Percentiles rank a stretch among this genome's conserved stretches.
Evolutionary conservation across 495 filamentous ascomycete species (phyloP).

Genomic region (Aspergillus wentii): DNA sequence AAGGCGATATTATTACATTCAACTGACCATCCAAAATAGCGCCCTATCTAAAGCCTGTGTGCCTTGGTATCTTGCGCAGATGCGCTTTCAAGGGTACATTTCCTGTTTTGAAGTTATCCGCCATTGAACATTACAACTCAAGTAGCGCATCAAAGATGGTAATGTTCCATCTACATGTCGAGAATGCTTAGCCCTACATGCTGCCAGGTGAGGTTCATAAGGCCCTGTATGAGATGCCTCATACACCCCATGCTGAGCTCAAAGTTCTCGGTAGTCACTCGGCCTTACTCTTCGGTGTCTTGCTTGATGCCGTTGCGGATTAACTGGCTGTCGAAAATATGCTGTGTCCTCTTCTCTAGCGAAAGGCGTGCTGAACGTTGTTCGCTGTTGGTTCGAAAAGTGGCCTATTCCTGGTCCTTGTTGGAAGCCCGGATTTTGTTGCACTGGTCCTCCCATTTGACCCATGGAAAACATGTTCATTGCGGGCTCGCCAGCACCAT

Average conservation of each 20-base stretch:
- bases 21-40: no score
- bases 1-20: no score
- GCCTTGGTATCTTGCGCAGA: no score
- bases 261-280: slow-evolving; percentile 87
- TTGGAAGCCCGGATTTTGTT: slow-evolving; percentile 23
- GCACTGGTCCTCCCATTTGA: slow-evolving; percentile 25
- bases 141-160: no score
- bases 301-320: slow-evolving; percentile 86
- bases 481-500: slow-evolving; percentile 34
- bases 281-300: slow-evolving; percentile 71
- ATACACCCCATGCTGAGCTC: slow-evolving; percentile 16
- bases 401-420: slow-evolving; percentile 33
- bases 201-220: no score
- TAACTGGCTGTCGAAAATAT: slow-evolving; percentile 94
- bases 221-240: no score
- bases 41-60: no score
- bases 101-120: no score
- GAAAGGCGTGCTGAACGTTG: slow-evolving; percentile 54
- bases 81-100: no score
- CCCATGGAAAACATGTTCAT: slow-evolving; percentile 33
- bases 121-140: no score
- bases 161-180: no score
- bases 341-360: slow-evolving; percentile 81
- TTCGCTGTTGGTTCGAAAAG: slow-evolving; percentile 72
- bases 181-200: no score